These are phyloP conservation scores for Gracilariopsis chorda DNA, from an alignment of 23 red algal species.

Conservation along the genomic window DNA sequence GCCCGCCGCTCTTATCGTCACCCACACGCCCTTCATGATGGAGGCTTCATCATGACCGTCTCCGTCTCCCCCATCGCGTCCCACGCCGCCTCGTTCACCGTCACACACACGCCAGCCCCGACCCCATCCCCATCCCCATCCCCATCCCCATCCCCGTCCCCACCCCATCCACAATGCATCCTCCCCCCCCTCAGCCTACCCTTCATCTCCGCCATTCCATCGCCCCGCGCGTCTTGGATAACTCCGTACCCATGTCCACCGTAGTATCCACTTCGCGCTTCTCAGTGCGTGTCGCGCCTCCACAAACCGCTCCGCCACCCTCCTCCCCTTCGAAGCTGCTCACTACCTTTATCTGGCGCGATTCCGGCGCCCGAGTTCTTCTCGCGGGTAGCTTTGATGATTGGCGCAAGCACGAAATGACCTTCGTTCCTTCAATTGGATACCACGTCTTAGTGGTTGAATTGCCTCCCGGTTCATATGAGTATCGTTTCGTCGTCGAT, in stretches of 20 bases:
- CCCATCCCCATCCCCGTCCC: background rate
- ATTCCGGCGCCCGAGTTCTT: conserved; percentile 25
- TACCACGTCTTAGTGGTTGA: conserved; percentile 67
- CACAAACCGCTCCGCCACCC: background rate
- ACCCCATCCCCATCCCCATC: background rate
- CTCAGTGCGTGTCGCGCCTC: conserved; percentile 57
- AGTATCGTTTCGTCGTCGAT: conserved; percentile 78
- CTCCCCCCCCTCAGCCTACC: background rate
- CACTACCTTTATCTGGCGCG: conserved; percentile 69
- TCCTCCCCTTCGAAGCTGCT: conserved; percentile 16
- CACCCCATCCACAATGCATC: background rate
- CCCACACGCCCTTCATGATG: too few relatives aligned
- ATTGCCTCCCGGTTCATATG: conserved; percentile 60
- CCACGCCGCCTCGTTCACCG: background rate
- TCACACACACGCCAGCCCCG: background rate
- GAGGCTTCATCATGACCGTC: too few relatives aligned
- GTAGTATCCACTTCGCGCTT: conserved; percentile 56
- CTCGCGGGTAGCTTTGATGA: conserved; percentile 68
- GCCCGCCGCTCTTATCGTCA: background rate
- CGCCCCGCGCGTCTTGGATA: conserved; percentile 55
- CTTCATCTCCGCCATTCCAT: conserved; percentile 65
- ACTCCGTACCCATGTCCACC: conserved; percentile 29
- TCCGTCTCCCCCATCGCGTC: background rate
- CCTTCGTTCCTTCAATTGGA: conserved; percentile 35
- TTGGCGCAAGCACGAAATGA: conserved; percentile 77